Evolutionary conservation across 2,329 filamentous ascomycete genomes (phyloP).

Genomic region (Cordyceps javanica): DNA sequence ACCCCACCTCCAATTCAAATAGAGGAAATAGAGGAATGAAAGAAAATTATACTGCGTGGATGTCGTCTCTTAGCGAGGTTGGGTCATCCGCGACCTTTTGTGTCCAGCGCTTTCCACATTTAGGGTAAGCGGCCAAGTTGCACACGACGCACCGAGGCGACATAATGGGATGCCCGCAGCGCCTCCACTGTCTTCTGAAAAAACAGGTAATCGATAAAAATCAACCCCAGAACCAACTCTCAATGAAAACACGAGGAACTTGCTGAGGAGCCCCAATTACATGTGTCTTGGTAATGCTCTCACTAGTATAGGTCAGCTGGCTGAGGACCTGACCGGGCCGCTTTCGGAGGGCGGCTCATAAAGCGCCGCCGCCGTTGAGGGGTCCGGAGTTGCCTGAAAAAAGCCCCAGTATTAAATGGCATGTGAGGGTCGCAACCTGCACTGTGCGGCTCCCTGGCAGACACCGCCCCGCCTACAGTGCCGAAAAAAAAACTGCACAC

Average conservation of each 20-base stretch:
- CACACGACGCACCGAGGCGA: neutral
- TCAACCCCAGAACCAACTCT: neutral
- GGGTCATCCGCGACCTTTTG: neutral
- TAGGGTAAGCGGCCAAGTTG: neutral
- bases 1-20: no score
- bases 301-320: conserved; percentile 11
- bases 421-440: conserved; percentile 7
- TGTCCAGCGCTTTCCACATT: neutral
- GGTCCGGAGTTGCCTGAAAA: neutral
- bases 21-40: no score
- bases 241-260: neutral
- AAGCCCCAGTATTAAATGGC: neutral
- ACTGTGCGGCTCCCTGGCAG: conserved; percentile 1
- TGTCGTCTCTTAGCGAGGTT: no score
- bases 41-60: no score
- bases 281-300: conserved; percentile 9
- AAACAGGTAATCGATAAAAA: neutral
- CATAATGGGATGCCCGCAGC: neutral
- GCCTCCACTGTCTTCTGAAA: neutral
- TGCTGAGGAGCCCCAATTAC: neutral
- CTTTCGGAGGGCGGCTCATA: conserved; percentile 12
- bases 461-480: conserved; percentile 7
- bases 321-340: neutral
- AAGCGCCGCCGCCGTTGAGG: conserved; percentile 9
- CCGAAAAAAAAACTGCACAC: conserved; percentile 4